Conservation (phyloP, 2,329 filamentous ascomycete species). For the Fusarium denticulatum region DNA sequence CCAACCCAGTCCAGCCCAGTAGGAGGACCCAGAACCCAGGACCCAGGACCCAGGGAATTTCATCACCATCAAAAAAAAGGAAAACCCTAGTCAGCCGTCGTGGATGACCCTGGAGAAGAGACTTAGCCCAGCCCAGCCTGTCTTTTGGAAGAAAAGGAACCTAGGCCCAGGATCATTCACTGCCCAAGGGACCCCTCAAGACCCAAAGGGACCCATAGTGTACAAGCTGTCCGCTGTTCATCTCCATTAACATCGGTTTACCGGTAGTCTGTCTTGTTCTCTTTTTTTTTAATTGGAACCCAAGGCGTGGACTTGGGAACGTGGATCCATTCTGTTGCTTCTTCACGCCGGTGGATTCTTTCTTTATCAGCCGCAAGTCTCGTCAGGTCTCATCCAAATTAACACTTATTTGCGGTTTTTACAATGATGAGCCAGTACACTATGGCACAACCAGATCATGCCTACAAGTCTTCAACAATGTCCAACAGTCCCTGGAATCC, state of each 20-base stretch:
- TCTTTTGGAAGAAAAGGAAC: slow-evolving; percentile 37
- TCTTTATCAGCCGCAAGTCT: slow-evolving; percentile 46
- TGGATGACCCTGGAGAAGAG: slow-evolving; percentile 41
- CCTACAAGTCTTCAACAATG: slow-evolving; percentile 58
- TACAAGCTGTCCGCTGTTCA: slow-evolving; percentile 36
- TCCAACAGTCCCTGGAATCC: slow-evolving; percentile 61
- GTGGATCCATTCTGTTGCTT: slow-evolving; percentile 33
- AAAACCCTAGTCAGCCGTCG: slow-evolving; percentile 44
- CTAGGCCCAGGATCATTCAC: slow-evolving; percentile 43
- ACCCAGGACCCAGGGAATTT: slow-evolving; percentile 40
- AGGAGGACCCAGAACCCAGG: slow-evolving; percentile 41
- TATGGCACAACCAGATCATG: slow-evolving; percentile 60
- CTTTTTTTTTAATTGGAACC: slow-evolving; percentile 42
- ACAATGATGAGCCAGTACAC: slow-evolving; percentile 51
- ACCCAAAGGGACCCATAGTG: slow-evolving; percentile 44
- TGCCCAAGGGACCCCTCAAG: slow-evolving; percentile 36
- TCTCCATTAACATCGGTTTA: slow-evolving; percentile 37
- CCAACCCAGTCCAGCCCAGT: slow-evolving; percentile 16
- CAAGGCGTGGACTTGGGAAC: slow-evolving; percentile 31
- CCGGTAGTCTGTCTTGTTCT: slow-evolving; percentile 22
- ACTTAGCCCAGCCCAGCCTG: slow-evolving; percentile 34
- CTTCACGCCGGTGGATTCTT: slow-evolving; percentile 42
- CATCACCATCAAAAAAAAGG: slow-evolving; percentile 40
- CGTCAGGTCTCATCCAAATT: slow-evolving; percentile 37
- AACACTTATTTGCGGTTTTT: slow-evolving; percentile 40